These are phyloP conservation scores for Adansonia gregorii DNA, from an alignment of 441 rosid genomes.

Conservation along the genomic window DNA sequence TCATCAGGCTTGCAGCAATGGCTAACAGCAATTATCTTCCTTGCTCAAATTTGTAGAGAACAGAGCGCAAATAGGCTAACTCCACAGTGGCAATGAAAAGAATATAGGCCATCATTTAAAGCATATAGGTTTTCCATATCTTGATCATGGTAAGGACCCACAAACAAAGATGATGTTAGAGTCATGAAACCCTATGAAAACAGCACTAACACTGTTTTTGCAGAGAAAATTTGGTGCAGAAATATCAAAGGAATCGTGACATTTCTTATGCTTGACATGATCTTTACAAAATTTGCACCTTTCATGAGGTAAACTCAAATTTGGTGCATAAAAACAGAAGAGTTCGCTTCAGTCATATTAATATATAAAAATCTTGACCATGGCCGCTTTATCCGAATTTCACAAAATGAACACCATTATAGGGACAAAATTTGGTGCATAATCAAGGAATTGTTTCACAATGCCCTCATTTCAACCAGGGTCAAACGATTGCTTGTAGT, in stretches of 20 bases:
- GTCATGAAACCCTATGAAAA: background rate
- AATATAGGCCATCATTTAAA: too few relatives aligned
- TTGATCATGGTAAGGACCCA: too few relatives aligned
- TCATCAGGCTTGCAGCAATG: too few relatives aligned
- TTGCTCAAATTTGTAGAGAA: too few relatives aligned
- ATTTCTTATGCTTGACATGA: background rate
- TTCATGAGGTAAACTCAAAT: background rate
- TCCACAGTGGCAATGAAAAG: too few relatives aligned
- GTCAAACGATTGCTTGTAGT: slow-evolving; percentile 2
- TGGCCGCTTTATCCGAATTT: slow-evolving; percentile 11
- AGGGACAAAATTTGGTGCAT: slow-evolving; percentile 35
- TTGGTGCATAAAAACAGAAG: background rate
- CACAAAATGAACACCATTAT: slow-evolving; percentile 35
- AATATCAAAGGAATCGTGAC: background rate
- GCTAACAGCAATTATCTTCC: too few relatives aligned
- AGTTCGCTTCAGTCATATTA: background rate
- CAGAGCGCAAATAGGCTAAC: too few relatives aligned
- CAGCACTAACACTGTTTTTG: background rate
- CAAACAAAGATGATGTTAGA: too few relatives aligned
- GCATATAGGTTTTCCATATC: too few relatives aligned
- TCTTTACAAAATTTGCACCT: slow-evolving; percentile 29
- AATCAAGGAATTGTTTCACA: background rate
- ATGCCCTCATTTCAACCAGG: slow-evolving; percentile 9
- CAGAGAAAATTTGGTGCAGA: background rate
- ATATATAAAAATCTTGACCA: slow-evolving; percentile 1